These are phyloP conservation scores for Starmerella powellii DNA, from an alignment of 805 yeast genomes.

Conservation along the genomic window DNA sequence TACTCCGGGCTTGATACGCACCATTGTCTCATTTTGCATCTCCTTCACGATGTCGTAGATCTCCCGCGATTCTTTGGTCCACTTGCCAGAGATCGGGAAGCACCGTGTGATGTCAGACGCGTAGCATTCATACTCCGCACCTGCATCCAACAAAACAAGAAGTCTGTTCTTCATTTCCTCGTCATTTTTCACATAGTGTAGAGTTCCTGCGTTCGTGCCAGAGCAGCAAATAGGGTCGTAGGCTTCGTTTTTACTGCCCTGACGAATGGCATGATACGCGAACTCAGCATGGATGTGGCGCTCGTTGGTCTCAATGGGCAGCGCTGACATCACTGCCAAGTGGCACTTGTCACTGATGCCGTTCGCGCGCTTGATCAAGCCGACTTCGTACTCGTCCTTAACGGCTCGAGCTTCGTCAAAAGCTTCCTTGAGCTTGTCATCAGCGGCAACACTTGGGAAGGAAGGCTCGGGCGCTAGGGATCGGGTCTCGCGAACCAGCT, in stretches of 20 bases:
- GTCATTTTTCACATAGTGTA: conserved; percentile 81
- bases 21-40: conserved; percentile 70
- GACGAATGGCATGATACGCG: conserved; percentile 82
- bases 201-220: conserved; percentile 80
- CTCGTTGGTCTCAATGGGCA: conserved; percentile 76
- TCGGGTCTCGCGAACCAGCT: conserved; percentile 21
- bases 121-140: conserved; percentile 92
- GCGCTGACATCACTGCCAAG: conserved; percentile 81
- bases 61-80: conserved; percentile 76
- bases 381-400: conserved; percentile 74
- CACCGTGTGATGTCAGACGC: conserved; percentile 92
- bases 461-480: conserved; percentile 22
- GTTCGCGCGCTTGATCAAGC: conserved; percentile 66
- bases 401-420: conserved; percentile 77
- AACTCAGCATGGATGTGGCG: conserved; percentile 94
- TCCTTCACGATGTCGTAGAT: conserved; percentile 67
- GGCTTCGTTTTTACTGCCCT: conserved; percentile 79
- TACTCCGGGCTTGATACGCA: conserved; percentile 66
- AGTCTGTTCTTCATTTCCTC: conserved; percentile 45
- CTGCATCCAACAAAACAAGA: conserved; percentile 81
- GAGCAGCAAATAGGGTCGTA: conserved; percentile 95
- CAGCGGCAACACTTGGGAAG: conserved; percentile 16
- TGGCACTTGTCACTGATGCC: conserved; percentile 80
- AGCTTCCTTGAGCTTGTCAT: conserved; percentile 37
- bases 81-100: conserved; percentile 82